A percentile compares a stretch with the other conserved stretches of the same genome.
These are phyloP conservation scores for Gynostemma pentaphyllum DNA, from an alignment of 306 rosid genomes.

Conservation along the genomic window DNA sequence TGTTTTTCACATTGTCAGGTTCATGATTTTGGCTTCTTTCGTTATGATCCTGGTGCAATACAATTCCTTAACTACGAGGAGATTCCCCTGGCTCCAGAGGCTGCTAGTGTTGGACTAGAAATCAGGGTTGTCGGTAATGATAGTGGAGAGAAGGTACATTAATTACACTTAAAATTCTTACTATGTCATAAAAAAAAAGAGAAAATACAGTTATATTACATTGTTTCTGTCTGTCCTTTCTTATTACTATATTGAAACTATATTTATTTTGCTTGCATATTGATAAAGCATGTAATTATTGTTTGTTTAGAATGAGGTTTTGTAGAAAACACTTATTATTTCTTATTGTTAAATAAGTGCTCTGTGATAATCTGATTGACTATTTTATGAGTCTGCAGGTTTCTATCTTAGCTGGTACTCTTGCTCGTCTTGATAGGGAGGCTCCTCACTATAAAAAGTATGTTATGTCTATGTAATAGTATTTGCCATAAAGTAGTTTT, in stretches of 20 bases:
- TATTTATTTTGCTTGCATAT: background rate
- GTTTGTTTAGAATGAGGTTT: background rate
- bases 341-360: too few species aligned
- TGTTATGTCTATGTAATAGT: conserved; percentile 7
- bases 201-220: background rate
- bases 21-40: conserved; percentile 96
- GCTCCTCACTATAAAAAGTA: conserved; percentile 96
- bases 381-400: conserved; percentile 43
- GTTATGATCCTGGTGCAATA: conserved; percentile 68
- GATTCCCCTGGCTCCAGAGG: conserved; percentile 87
- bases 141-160: conserved; percentile 91
- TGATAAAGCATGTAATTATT: background rate
- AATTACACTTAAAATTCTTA: too few species aligned
- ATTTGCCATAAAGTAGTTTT: background rate
- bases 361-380: background rate
- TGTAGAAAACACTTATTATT: too few species aligned
- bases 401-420: conserved; percentile 93
- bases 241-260: background rate
- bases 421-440: conserved; percentile 96
- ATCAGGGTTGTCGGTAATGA: conserved; percentile 97
- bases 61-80: conserved; percentile 76
- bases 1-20: conserved; percentile 35
- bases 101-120: conserved; percentile 87
- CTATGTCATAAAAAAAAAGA: background rate
- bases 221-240: background rate